Evolutionary conservation across 106 monocot species (phyloP), one percentile per base, ranked within the genome.

Genomic region (Allium sativum): DNA sequence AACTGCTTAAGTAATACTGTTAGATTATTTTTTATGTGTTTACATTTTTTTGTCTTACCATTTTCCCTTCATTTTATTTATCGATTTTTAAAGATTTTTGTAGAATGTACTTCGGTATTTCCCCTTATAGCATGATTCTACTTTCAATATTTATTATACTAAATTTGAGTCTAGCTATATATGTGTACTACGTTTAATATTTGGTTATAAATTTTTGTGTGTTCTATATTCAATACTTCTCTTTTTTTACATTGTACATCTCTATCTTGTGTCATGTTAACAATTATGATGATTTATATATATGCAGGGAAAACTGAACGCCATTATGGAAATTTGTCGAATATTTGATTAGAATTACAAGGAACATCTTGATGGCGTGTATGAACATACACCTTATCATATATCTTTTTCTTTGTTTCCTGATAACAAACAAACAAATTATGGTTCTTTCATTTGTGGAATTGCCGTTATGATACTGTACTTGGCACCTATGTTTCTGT

Each of bases 351-450:
- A 78, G 62, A 91, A 84, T 59, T 98, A 91, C 72, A 98, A 98
- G 59, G 96, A 98, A 59, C 96, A 98, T 72, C 91, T 98, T 64
- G 96, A 98, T 98, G 96, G 96, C 52, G 77, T 88, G 96, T 98
- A 85, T 31, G 91, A 61, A 47, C 18, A 52, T 20, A 64, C 52
- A 52, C 0, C 48, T 52, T 12, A 10, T 64, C 52, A 67, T 68
- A 47, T n/a, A 54, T 22, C 16, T 8, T 14, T 47, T 47, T 48
- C 21, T 46, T 47, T 47, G 13, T n/a, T 21, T 12, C 5, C 31
- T 31, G 31, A 31, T 22, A 31, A 31, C 31, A 20, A 15, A 4
- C 16, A 17, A 55, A 18, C 21, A 55, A 17, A 55, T 7, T 53
- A 5, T n/a, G 7, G 18, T 16, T 14, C 8, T 16, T 6, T 9